Evolutionary conservation across 345 rosid species (phyloP).

Genomic region (Camelina neglecta): DNA sequence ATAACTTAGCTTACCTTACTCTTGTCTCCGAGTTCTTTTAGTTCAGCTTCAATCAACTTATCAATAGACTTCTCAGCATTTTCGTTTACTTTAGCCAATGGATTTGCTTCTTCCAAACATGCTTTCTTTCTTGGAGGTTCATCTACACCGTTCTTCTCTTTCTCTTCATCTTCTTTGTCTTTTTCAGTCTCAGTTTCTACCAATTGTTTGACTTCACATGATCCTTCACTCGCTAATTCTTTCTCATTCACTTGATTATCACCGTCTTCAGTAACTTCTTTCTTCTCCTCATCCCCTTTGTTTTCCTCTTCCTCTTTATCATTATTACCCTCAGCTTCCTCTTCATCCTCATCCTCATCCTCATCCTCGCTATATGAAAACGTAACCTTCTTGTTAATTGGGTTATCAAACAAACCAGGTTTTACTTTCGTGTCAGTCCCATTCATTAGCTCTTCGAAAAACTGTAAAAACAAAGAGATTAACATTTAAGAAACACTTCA

Average conservation of each 20-base stretch:
- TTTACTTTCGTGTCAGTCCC: constrained; percentile 53
- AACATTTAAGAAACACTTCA: constrained; percentile 18
- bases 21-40: constrained; percentile 89
- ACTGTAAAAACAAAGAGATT: constrained; percentile 49
- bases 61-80: constrained; percentile 77
- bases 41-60: constrained; percentile 91
- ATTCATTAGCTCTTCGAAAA: constrained; percentile 76
- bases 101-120: constrained; percentile 59
- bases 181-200: constrained; percentile 46
- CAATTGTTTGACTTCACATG: constrained; percentile 34
- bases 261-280: constrained; percentile 31
- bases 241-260: constrained; percentile 42
- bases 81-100: constrained; percentile 43
- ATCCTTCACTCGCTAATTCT: constrained; percentile 44
- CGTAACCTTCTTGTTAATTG: constrained; percentile 76
- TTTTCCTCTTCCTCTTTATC: constrained; percentile 41
- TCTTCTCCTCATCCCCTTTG: constrained; percentile 41
- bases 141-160: constrained; percentile 43
- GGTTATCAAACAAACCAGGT: constrained; percentile 53
- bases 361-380: constrained; percentile 73
- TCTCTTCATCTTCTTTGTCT: constrained; percentile 42
- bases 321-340: constrained; percentile 39
- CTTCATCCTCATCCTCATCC: constrained; percentile 54
- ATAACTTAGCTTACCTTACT: constrained; percentile 60
- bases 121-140: constrained; percentile 77